A percentile compares a stretch with the other conserved stretches of the same genome.
Conservation (phyloP, 1,284 basidiomycete species). For the Fomitopsis pinicola region DNA sequence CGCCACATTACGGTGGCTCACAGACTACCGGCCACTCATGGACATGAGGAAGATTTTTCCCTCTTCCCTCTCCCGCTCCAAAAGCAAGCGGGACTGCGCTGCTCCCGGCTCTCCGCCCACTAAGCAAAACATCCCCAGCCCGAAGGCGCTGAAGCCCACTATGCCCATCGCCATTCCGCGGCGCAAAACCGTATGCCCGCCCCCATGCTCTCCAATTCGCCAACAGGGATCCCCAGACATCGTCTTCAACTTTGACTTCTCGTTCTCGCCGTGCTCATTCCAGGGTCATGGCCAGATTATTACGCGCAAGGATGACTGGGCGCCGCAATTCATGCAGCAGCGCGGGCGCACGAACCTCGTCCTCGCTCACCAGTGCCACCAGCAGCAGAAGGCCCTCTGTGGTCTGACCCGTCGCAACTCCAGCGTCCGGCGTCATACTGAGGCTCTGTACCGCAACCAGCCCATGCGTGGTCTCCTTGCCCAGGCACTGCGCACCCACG, state of each 20-base stretch:
- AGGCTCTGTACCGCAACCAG: not conserved
- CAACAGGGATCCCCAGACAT: constrained; percentile 15
- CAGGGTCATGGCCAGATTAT: constrained; percentile 4
- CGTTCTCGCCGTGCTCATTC: constrained; percentile 14
- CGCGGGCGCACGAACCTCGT: constrained; percentile 8
- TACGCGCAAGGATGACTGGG: not conserved
- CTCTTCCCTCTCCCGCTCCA: not conserved
- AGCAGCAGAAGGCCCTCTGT: constrained; percentile 2
- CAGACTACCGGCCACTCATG: not conserved
- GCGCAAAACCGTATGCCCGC: constrained; percentile 10
- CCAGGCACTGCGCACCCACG: not conserved
- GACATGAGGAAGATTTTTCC: not conserved
- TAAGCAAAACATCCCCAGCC: not conserved
- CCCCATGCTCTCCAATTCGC: constrained; percentile 11
- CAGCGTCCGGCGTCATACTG: not conserved
- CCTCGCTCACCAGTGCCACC: constrained; percentile 12
- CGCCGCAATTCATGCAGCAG: constrained; percentile 11
- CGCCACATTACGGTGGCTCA: not conserved
- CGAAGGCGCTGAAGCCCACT: constrained; percentile 1
- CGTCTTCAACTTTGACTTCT: constrained; percentile 19
- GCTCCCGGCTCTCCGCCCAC: not conserved
- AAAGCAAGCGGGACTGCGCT: not conserved
- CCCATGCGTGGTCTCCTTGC: not conserved
- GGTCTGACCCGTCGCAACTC: not conserved
- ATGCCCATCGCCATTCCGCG: constrained; percentile 18